Base-by-base conservation (phyloP, 805 yeast species). In the Grigorovia humatica region DNA sequence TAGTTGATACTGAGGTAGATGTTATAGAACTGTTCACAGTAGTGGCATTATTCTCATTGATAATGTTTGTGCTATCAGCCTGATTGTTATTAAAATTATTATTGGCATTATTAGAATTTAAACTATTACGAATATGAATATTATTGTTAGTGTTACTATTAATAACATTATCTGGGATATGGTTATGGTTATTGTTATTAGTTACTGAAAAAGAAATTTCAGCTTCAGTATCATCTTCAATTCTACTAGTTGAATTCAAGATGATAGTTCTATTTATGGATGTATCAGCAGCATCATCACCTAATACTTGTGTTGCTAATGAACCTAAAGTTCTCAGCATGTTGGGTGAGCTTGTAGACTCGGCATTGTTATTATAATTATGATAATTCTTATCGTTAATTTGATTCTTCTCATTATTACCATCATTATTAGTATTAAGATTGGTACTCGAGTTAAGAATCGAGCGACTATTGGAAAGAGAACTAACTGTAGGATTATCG, bases 261-360 rank as follows among this genome's bases (percentile, higher is more conserved):
- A 44, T 5, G 17, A 38, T 38, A 20, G 59, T 56, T 44, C 53
- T 52, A 44, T 54, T 54, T 1, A 51, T 48, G 2, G 59, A 54
- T 6, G 19, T 51, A 43, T 54, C 57, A 44, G 51, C 59, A 1
- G 55, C 47, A n/a, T 44, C 27, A 11, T 53, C 57, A 51, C 72
- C 27, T 35, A 77, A 59, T 0, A 76, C 80, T 55, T 78, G 82
- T 44, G 78, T 71, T 2, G 83, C 83, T 50, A 79, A 65, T 52
- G 76, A 62, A 13, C 82, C 83, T 47, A 79, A 64, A 0, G 82
- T 76, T 45, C 74, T 75, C 47, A 79, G 55, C 69, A 74, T 74
- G 43, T 32, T 7, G 12, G 43, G 13, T 12, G 13, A 43, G 23
- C 15, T 35, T 23, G 32, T 20, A 38, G 48, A 20, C 8, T 38